Evolutionary conservation across 164 flowering plant species (phyloP), one percentile per base, ranked within the genome.

Genomic region (Hamamelis virginiana): DNA sequence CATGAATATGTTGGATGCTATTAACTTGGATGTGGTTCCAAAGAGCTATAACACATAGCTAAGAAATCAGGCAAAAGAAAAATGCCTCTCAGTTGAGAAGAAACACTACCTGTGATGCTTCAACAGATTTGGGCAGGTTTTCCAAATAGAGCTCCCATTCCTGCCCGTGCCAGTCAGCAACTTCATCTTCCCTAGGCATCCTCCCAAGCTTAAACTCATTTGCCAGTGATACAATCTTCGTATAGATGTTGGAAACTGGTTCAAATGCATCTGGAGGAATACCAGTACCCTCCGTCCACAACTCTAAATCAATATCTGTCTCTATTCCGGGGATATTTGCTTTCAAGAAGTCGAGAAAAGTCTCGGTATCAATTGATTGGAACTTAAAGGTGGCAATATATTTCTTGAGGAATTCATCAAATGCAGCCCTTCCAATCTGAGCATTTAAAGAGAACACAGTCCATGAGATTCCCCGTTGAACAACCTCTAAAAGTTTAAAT

Each of bases 141-240:
- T 92, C 96, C 82, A 90, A 75, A 85, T 90, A 92, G 47, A 92
- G 90, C 78, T 92, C 97, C 97, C 97, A 90, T 69, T 92, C 94
- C 74, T 85, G 90, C 10, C 97, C 97, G 33, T 76, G 77, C 99
- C 99, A 95, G 26, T 90, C 90, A 50, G 90, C 88, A 68, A 89
- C 95, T 72, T 95, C 97, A 67, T 92, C 96, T 80, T 91, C 97
- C 66, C 74, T 83, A 21, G 93, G 97, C 87, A 95, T 84, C 83
- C 86, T 86, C 62, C 99, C 99, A 48, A 69, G 75, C 77, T 86
- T 86, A 69, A 91, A 92, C 70, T 92, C 93, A 48, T 85, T 82
- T 14, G 97, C 93, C 50, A 95, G 75, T 0, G 90, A 83, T 15
- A 95, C 83, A 72, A 95, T 91, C 75, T 86, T 85, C 22, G 80